These are phyloP conservation scores for Fraxinus baroniana DNA, from an alignment of 305 asterid species.

Conservation along the genomic window DNA sequence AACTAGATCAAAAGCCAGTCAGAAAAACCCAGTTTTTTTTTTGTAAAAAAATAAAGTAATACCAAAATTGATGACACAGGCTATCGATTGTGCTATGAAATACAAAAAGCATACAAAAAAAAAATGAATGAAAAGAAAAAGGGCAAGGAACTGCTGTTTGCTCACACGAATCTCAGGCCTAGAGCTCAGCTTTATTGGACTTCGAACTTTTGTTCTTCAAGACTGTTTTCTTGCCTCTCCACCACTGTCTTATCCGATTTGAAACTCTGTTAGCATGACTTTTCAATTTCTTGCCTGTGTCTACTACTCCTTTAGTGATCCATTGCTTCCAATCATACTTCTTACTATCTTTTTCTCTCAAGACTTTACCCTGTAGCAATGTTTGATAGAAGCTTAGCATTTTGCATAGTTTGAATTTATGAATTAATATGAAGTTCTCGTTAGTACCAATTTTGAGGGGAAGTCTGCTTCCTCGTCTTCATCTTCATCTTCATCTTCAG, in stretches of 20 bases:
- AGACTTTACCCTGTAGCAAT: slow-evolving; percentile 60
- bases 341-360: slow-evolving; percentile 50
- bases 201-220: slow-evolving; percentile 42
- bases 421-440: not conserved
- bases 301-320: slow-evolving; percentile 45
- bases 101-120: not conserved
- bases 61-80: not conserved
- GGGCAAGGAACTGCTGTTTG: not conserved
- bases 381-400: not conserved
- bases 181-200: slow-evolving; percentile 60
- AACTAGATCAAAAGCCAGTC: not conserved
- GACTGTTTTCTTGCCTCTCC: slow-evolving; percentile 49
- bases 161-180: slow-evolving; percentile 17
- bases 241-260: slow-evolving; percentile 55
- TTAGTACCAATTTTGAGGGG: slow-evolving; percentile 65
- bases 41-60: not conserved
- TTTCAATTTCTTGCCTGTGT: slow-evolving; percentile 59
- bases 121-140: not conserved
- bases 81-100: not conserved
- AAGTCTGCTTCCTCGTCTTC: slow-evolving; percentile 63
- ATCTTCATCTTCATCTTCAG: slow-evolving; percentile 65
- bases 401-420: not conserved
- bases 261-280: slow-evolving; percentile 54
- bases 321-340: slow-evolving; percentile 67
- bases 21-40: not conserved